These are phyloP conservation scores for Coemansia sp. DNA, from an alignment of 371 early-diverging fungal species.

Conservation along the genomic window DNA sequence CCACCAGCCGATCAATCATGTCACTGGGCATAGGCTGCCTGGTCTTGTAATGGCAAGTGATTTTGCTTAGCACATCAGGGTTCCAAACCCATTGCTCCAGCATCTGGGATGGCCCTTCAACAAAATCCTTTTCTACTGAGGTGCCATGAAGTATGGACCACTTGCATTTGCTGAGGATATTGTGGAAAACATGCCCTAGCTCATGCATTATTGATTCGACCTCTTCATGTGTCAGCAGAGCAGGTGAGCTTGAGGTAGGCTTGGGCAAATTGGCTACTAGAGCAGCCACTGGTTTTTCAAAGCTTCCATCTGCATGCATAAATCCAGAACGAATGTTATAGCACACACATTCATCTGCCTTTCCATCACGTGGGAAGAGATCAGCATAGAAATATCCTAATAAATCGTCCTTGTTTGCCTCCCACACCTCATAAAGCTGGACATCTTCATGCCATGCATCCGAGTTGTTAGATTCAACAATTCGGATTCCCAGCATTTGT, in stretches of 20 bases:
- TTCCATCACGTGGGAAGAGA: conserved; percentile 73
- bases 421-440: conserved; percentile 58
- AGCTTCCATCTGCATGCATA: conserved; percentile 16
- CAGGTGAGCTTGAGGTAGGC: conserved; percentile 68
- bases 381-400: conserved; percentile 76
- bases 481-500: conserved; percentile 60
- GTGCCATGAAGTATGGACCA: conserved; percentile 68
- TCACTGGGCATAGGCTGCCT: conserved; percentile 68
- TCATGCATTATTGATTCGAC: conserved; percentile 74
- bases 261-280: conserved; percentile 79
- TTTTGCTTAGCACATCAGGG: conserved; percentile 60
- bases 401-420: conserved; percentile 50
- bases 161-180: conserved; percentile 66
- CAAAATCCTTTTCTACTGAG: conserved; percentile 76
- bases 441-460: conserved; percentile 60
- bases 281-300: conserved; percentile 69
- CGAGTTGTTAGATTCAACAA: conserved; percentile 59
- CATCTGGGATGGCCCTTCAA: conserved; percentile 84
- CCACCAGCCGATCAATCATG: conserved; percentile 62
- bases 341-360: conserved; percentile 68
- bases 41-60: conserved; percentile 68
- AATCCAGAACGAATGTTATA: conserved; percentile 65
- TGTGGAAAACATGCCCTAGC: conserved; percentile 78
- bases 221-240: conserved; percentile 77
- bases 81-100: conserved; percentile 81